These are phyloP conservation scores for Dendrobium catenatum DNA, from an alignment of 106 monocot genomes.

Conservation along the genomic window DNA sequence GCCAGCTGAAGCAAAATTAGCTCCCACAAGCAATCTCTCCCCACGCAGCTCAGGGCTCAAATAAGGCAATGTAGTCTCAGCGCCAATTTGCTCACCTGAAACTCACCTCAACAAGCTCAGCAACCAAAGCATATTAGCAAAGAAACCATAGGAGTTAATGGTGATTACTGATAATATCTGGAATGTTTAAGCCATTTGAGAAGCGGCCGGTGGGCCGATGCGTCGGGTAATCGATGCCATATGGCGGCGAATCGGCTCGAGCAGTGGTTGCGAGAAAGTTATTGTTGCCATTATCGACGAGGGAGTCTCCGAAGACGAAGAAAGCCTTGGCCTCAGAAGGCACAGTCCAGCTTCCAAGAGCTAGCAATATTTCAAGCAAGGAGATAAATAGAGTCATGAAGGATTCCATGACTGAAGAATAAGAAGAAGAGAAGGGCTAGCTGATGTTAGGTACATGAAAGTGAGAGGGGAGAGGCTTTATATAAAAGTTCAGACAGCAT, in stretches of 20 bases:
- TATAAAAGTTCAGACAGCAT: background rate
- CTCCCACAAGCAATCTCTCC: conserved; percentile 27
- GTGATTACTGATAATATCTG: conserved; percentile 69
- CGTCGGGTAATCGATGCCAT: conserved; percentile 73
- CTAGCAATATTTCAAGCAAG: background rate
- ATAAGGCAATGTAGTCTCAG: conserved; percentile 36
- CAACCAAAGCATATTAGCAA: background rate
- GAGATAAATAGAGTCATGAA: background rate
- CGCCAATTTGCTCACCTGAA: conserved; percentile 44
- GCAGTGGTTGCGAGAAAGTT: conserved; percentile 74
- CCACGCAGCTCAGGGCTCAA: conserved; percentile 22
- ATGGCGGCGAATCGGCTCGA: conserved; percentile 69
- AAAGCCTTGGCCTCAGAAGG: background rate
- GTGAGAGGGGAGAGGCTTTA: background rate
- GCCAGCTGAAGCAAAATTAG: conserved; percentile 51
- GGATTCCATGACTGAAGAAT: background rate
- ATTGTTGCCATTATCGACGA: conserved; percentile 95
- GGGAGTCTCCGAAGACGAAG: conserved; percentile 50
- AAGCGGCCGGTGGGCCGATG: conserved; percentile 72
- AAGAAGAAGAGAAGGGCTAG: background rate
- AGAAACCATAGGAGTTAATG: background rate
- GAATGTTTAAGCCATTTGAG: conserved; percentile 90
- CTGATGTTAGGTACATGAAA: background rate
- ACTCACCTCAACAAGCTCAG: background rate
- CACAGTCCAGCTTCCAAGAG: background rate